Percentiles rank a stretch among this genome's conserved stretches.
Conservation (phyloP, 176 grass and related monocot genomes). For the Cenchrus purpureus region DNA sequence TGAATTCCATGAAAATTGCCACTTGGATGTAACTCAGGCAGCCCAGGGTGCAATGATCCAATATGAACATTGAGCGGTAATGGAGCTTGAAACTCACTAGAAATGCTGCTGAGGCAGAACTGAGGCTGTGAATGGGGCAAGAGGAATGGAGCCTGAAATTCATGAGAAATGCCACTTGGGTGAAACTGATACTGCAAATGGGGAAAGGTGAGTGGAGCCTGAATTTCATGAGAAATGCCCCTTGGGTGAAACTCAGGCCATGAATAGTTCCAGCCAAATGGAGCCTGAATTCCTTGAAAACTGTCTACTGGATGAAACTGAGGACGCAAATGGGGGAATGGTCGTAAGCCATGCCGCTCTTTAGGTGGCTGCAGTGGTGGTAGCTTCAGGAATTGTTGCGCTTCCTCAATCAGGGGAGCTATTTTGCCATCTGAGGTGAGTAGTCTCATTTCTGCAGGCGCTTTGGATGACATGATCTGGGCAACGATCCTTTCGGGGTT, state of each 20-base stretch:
- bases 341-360: background rate
- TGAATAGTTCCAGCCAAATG: background rate
- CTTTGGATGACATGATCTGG: constrained; percentile 23
- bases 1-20: constrained; percentile 12
- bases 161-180: background rate
- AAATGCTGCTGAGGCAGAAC: background rate
- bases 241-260: constrained; percentile 9
- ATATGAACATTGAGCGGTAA: background rate
- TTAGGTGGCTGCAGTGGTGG: background rate
- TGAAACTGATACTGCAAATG: constrained; percentile 18
- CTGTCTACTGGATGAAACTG: background rate
- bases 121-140: constrained; percentile 12
- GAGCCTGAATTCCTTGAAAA: constrained; percentile 14
- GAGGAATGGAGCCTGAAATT: constrained; percentile 9
- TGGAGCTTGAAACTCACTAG: background rate
- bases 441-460: constrained; percentile 14
- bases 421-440: constrained; percentile 37
- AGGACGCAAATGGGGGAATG: background rate
- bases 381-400: background rate
- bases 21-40: constrained; percentile 3
- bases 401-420: constrained; percentile 41
- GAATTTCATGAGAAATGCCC: background rate
- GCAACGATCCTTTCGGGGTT: constrained; percentile 34
- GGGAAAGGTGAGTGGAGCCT: background rate
- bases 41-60: background rate